Evolutionary conservation across 805 yeast genomes (phyloP), one percentile per base, ranked within the genome.

Genomic region (Vanderwaltozyma verrucispora): DNA sequence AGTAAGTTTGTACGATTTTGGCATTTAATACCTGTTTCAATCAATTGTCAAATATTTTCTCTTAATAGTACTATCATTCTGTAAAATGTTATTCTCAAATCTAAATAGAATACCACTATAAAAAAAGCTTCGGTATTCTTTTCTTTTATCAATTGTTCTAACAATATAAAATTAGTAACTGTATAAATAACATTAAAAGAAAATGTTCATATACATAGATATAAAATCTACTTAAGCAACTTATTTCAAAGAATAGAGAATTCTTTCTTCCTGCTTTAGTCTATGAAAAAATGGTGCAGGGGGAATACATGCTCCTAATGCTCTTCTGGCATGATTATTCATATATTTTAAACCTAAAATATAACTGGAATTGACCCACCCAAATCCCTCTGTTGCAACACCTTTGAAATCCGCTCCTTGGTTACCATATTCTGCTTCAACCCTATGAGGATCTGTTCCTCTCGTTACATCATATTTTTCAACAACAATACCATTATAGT

Each of bases 341-440:
- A 83, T 63, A 41, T 73, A 74, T 17, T 79, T 69, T 43, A 86
- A 63, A 0, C 96, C 96, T 43, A 81, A 57, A 20, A 80, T 51
- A 59, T 74, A 87, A 49, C 92, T 77, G 5, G 97, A 81, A 63
- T 89, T 89, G 36, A 89, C 96, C 98, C 98, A 89, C 1, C 97
- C 98, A 60, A 89, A 89, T 1, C 98, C 98, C 62, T 92, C 96
- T 7, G 82, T 79, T 0, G 95, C 94, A 30, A 83, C 96, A 33
- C 95, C 95, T 56, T 82, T 81, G 54, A 87, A 84, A 43, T 80
- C 94, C 1, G 84, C 70, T 9, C 98, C 98, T 61, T 92, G 97
- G 56, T 89, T 89, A 17, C 98, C 98, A 60, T 89, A 89, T 57
- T 89, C 96, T 0, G 96, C 97, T 45, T 80, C 86, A 18, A 92